Conservation (phyloP, 768 basidiomycete species). For the Astraeus odoratus region DNA sequence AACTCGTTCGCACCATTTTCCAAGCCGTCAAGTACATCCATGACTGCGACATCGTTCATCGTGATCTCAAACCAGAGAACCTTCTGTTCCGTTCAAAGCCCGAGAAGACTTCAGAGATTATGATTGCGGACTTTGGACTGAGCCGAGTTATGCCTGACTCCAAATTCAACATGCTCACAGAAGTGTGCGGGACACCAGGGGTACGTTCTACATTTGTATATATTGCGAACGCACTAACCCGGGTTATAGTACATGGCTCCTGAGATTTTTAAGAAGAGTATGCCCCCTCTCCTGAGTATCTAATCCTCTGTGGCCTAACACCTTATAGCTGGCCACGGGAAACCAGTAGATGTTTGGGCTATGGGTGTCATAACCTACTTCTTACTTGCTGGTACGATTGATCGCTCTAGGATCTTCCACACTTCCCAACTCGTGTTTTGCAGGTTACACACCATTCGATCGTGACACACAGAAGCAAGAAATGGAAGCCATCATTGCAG, state of each 20-base stretch:
- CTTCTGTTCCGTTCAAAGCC: constrained; percentile 85
- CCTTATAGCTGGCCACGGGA: constrained; percentile 74
- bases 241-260: constrained; percentile 79
- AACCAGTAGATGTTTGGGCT: constrained; percentile 94
- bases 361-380: constrained; percentile 99
- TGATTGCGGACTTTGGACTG: constrained; percentile 96
- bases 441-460: constrained; percentile 95
- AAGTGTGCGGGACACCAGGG: constrained; percentile 93
- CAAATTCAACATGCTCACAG: constrained; percentile 81
- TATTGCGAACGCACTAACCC: constrained; percentile 4
- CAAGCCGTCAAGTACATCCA: constrained; percentile 90
- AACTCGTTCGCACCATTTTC: constrained; percentile 80
- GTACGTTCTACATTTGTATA: constrained; percentile 32
- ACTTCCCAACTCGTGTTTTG: constrained; percentile 5
- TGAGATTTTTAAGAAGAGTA: constrained; percentile 90
- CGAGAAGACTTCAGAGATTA: constrained; percentile 83
- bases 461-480: constrained; percentile 82
- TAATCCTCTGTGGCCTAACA: constrained; percentile 1
- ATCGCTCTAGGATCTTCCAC: neutral
- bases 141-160: constrained; percentile 88
- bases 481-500: constrained; percentile 92
- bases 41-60: constrained; percentile 85
- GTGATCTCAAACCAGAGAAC: constrained; percentile 98
- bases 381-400: constrained; percentile 58
- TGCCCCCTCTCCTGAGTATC: constrained; percentile 17